Conservation (phyloP, 2,329 filamentous ascomycete genomes). For the Alternaria rosae region DNA sequence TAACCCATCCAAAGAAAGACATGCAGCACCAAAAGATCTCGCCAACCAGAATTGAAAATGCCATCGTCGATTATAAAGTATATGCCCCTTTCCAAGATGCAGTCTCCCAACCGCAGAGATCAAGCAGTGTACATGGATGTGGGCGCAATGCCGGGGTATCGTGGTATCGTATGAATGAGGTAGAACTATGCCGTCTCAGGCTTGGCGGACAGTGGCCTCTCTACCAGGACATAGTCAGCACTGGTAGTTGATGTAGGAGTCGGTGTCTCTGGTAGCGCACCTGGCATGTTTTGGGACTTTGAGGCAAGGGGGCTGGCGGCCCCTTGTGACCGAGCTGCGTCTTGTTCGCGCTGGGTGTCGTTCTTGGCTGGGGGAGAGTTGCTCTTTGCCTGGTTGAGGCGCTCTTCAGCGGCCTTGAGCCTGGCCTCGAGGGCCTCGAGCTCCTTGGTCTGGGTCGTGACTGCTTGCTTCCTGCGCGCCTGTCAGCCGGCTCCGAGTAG, state of each 20-base stretch:
- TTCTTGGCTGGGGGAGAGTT: conserved; percentile 42
- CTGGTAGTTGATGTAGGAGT: conserved; percentile 42
- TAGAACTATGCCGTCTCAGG: conserved; percentile 20
- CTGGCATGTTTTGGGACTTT: conserved; percentile 34
- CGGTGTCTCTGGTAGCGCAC: conserved; percentile 41
- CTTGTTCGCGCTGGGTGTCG: conserved; percentile 37
- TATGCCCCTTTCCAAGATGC: conserved; percentile 12
- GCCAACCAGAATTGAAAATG: conserved; percentile 7
- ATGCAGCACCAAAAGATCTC: conserved; percentile 3
- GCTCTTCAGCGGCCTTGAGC: conserved; percentile 84
- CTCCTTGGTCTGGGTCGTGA: conserved; percentile 77
- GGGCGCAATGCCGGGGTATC: conserved; percentile 18
- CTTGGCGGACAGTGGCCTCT: conserved; percentile 38
- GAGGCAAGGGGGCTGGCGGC: conserved; percentile 36
- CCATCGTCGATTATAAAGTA: conserved; percentile 10
- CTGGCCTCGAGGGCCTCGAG: conserved; percentile 85
- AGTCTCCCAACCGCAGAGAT: conserved; percentile 7
- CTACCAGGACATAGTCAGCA: conserved; percentile 49
- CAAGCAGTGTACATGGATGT: conserved; percentile 6
- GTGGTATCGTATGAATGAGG: conserved; percentile 15
- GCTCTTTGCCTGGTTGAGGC: conserved; percentile 59
- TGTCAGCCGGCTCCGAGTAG: conserved; percentile 15
- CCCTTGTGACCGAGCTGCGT: conserved; percentile 39
- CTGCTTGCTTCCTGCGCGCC: conserved; percentile 73
- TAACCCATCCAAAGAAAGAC: conserved; percentile 14